These are phyloP conservation scores for Clarireedia homoeocarpa DNA, from an alignment of 2,329 filamentous ascomycete genomes.

Conservation along the genomic window DNA sequence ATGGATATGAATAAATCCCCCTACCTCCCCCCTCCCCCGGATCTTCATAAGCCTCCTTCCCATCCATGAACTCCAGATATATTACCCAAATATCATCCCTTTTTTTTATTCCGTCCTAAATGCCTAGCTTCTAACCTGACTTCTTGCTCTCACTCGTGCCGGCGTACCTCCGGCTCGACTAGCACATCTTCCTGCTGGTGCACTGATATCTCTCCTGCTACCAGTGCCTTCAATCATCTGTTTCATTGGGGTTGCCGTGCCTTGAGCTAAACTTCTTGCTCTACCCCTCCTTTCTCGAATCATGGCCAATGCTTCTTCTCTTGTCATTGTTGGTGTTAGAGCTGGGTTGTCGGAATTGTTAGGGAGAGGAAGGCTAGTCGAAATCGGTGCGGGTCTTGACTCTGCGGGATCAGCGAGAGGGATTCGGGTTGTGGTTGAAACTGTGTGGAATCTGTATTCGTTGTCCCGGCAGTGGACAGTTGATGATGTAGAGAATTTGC, in stretches of 20 bases:
- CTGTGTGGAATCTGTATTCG: conserved; percentile 24
- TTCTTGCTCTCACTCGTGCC: too few relatives aligned
- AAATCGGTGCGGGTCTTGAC: background rate
- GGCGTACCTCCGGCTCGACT: background rate
- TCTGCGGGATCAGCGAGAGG: conserved; percentile 25
- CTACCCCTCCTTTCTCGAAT: conserved; percentile 66
- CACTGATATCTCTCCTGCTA: conserved; percentile 26
- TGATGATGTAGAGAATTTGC: conserved; percentile 27
- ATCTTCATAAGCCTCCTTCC: too few relatives aligned
- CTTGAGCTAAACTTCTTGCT: conserved; percentile 59
- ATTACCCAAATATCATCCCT: too few relatives aligned
- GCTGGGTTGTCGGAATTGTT: conserved; percentile 39
- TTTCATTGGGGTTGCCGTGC: conserved; percentile 51
- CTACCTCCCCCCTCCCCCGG: too few relatives aligned
- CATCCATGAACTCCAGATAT: too few relatives aligned
- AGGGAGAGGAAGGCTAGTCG: conserved; percentile 11
- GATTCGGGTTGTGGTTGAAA: conserved; percentile 28
- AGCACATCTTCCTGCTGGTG: conserved; percentile 18
- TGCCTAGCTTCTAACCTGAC: background rate
- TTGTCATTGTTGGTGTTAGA: conserved; percentile 57
- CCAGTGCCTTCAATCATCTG: conserved; percentile 23
- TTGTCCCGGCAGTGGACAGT: conserved; percentile 17
- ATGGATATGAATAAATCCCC: too few relatives aligned
- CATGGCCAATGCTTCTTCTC: conserved; percentile 67
- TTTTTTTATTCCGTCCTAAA: too few relatives aligned